Evolutionary conservation across 352 stramenopile species (phyloP).

Genomic region (Phytopythium delawarense): DNA sequence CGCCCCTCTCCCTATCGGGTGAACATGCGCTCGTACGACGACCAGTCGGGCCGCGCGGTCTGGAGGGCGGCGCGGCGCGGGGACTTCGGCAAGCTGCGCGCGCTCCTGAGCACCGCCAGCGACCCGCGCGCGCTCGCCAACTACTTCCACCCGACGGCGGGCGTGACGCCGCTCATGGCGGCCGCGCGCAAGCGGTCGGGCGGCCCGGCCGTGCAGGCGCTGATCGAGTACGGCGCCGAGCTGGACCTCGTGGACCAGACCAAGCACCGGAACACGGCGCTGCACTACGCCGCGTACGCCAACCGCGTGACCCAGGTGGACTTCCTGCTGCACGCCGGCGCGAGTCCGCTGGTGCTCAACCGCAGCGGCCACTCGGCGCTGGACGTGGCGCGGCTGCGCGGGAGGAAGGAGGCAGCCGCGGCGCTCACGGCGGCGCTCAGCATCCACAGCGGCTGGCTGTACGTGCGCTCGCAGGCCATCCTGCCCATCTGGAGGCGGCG

Average conservation of each 20-base stretch:
- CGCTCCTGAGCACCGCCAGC: conserved; percentile 13
- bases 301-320: conserved; percentile 51
- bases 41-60: conserved; percentile 8
- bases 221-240: conserved; percentile 60
- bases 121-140: conserved; percentile 30
- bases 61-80: conserved; percentile 27
- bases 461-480: conserved; percentile 32
- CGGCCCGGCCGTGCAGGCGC: conserved; percentile 34
- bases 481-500: conserved; percentile 56
- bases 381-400: conserved; percentile 51
- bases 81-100: conserved; percentile 27
- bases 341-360: conserved; percentile 45
- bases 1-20: neutral
- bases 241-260: conserved; percentile 28
- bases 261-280: conserved; percentile 47
- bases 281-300: conserved; percentile 60
- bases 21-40: conserved; percentile 6
- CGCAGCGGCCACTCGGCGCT: conserved; percentile 47
- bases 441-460: conserved; percentile 57
- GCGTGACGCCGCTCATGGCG: conserved; percentile 67
- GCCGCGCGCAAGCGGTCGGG: conserved; percentile 51
- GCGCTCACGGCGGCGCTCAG: conserved; percentile 43
- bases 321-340: conserved; percentile 45
- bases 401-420: conserved; percentile 30
- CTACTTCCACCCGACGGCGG: conserved; percentile 35